Conservation (phyloP, 257 asterid species). For the Ilex aquifolium region DNA sequence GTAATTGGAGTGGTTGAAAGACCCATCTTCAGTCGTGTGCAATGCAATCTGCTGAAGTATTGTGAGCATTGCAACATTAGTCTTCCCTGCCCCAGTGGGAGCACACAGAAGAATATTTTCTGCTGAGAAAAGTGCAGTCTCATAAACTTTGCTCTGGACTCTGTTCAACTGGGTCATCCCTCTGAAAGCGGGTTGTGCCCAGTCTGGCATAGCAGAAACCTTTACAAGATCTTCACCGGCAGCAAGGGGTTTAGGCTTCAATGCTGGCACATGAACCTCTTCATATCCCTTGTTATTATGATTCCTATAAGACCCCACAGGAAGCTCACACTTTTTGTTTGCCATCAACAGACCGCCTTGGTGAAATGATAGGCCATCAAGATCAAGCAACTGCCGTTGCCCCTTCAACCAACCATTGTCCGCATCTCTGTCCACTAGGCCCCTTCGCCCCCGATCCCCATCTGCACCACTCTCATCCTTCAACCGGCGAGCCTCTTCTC, state of each 20-base stretch:
- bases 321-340: conserved; percentile 52
- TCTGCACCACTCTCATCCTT: conserved; percentile 45
- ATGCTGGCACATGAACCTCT: conserved; percentile 62
- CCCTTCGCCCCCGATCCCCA: conserved; percentile 33
- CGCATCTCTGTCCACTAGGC: conserved; percentile 40
- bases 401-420: conserved; percentile 61
- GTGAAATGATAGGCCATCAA: conserved; percentile 42
- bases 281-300: conserved; percentile 45
- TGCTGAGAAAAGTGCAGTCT: conserved; percentile 42
- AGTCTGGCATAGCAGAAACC: conserved; percentile 44
- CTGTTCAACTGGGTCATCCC: conserved; percentile 53
- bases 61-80: conserved; percentile 66
- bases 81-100: conserved; percentile 64
- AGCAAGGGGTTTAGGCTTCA: conserved; percentile 46
- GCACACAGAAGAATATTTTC: conserved; percentile 52
- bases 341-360: conserved; percentile 63
- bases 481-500: conserved; percentile 55
- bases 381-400: conserved; percentile 50
- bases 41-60: conserved; percentile 50
- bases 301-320: conserved; percentile 46
- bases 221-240: conserved; percentile 35
- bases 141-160: conserved; percentile 58
- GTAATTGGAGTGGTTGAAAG: conserved; percentile 38
- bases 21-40: conserved; percentile 43
- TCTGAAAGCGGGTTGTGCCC: conserved; percentile 59